These are phyloP conservation scores for Sechiopsis laciniata DNA, from an alignment of 306 rosid genomes.

Conservation along the genomic window DNA sequence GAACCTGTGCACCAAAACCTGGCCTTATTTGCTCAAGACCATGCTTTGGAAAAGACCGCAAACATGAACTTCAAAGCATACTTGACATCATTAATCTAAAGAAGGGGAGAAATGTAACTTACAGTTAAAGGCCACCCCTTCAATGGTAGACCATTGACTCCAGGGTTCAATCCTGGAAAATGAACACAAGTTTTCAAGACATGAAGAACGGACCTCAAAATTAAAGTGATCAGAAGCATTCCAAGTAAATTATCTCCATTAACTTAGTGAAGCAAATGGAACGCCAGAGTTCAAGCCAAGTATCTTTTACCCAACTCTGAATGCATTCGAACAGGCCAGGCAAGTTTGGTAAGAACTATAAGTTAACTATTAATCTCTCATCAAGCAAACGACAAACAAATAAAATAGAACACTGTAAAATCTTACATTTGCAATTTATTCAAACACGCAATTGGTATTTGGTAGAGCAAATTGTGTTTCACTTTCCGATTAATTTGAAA, in stretches of 20 bases:
- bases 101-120: constrained; percentile 35
- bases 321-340: not conserved
- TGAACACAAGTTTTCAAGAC: constrained; percentile 23
- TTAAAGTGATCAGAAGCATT: not conserved
- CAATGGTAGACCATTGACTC: constrained; percentile 68
- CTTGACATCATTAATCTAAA: constrained; percentile 19
- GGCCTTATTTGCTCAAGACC: constrained; percentile 84
- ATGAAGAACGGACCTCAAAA: not conserved
- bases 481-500: not conserved
- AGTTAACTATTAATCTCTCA: not conserved
- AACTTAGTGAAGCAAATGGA: constrained; percentile 6
- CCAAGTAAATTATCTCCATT: not conserved
- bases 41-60: constrained; percentile 34
- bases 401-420: not conserved
- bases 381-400: constrained; percentile 3
- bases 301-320: not conserved
- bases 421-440: not conserved
- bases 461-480: not conserved
- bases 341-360: not conserved
- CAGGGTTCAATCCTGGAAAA: constrained; percentile 62
- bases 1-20: constrained; percentile 76
- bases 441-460: not conserved
- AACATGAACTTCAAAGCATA: constrained; percentile 28
- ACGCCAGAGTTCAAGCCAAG: not conserved
- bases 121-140: constrained; percentile 97